A percentile compares a stretch with the other conserved stretches of the same genome.
These are phyloP conservation scores for Dictyostelium citrinum DNA, from an alignment of 78 protist genomes.

Conservation along the genomic window DNA sequence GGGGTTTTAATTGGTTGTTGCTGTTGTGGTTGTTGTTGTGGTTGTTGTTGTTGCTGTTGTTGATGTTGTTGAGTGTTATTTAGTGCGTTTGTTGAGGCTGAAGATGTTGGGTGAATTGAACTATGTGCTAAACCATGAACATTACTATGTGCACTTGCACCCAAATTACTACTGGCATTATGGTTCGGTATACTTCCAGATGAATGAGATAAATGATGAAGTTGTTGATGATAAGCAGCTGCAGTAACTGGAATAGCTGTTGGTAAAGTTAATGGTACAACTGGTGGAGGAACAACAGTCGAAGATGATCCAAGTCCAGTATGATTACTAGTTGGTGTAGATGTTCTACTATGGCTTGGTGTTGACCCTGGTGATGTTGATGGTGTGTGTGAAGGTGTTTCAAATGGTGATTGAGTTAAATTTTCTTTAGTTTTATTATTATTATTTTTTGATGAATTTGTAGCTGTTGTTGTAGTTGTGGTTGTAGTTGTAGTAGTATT, in stretches of 20 bases:
- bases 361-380: slow-evolving; percentile 63
- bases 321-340: slow-evolving; percentile 27
- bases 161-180: background rate
- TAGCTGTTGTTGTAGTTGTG: background rate
- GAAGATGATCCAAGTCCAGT: background rate
- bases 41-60: background rate
- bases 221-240: background rate
- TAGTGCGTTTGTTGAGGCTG: background rate
- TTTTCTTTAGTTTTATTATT: background rate
- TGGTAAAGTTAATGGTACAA: background rate
- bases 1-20: background rate
- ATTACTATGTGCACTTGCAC: background rate
- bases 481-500: background rate
- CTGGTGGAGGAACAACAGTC: background rate
- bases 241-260: background rate
- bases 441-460: background rate
- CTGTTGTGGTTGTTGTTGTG: background rate
- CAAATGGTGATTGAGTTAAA: slow-evolving; percentile 28
- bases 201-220: slow-evolving; percentile 13
- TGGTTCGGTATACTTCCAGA: slow-evolving; percentile 15
- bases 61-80: background rate
- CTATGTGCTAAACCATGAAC: background rate
- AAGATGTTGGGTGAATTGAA: background rate
- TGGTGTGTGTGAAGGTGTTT: slow-evolving; percentile 46
- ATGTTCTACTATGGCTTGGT: slow-evolving; percentile 59